Percentiles rank a stretch among this genome's conserved stretches.
Conservation (phyloP, 257 asterid genomes). For the Phtheirospermum japonicum region DNA sequence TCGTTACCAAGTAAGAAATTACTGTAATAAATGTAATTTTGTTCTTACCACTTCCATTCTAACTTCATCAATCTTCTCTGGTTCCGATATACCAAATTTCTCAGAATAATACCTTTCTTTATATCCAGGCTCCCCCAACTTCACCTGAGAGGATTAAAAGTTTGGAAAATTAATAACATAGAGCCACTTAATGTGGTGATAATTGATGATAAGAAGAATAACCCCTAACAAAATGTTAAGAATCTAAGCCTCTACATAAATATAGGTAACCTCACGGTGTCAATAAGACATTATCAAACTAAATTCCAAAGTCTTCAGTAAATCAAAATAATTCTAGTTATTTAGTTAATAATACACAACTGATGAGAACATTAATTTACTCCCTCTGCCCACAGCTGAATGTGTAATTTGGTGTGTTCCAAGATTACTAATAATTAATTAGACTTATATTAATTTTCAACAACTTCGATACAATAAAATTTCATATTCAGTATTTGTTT, state of each 20-base stretch:
- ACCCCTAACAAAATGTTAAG: neutral
- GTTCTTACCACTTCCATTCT: constrained; percentile 73
- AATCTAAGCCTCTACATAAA: constrained; percentile 9
- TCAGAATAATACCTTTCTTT: constrained; percentile 89
- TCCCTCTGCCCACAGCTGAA: neutral
- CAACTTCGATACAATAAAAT: neutral
- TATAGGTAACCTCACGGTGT: neutral
- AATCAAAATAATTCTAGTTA: neutral
- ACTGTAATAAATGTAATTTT: constrained; percentile 14
- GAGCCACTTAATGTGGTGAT: constrained; percentile 14
- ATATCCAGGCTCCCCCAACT: constrained; percentile 95
- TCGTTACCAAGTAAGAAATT: neutral
- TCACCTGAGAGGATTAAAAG: constrained; percentile 52
- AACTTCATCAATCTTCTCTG: constrained; percentile 61
- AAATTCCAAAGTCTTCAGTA: constrained; percentile 2
- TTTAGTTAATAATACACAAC: neutral
- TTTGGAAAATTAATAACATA: constrained; percentile 21
- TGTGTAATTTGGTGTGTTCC: constrained; percentile 1
- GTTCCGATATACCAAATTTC: constrained; percentile 66
- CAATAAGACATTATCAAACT: constrained; percentile 5
- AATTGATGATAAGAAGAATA: too few relatives aligned
- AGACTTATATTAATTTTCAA: neutral
- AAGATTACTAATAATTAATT: neutral
- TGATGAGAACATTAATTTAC: neutral
- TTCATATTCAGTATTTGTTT: constrained; percentile 5